These are phyloP conservation scores for Penicillium fuscoglaucum DNA, from an alignment of 2,329 filamentous ascomycete genomes.

Conservation along the genomic window DNA sequence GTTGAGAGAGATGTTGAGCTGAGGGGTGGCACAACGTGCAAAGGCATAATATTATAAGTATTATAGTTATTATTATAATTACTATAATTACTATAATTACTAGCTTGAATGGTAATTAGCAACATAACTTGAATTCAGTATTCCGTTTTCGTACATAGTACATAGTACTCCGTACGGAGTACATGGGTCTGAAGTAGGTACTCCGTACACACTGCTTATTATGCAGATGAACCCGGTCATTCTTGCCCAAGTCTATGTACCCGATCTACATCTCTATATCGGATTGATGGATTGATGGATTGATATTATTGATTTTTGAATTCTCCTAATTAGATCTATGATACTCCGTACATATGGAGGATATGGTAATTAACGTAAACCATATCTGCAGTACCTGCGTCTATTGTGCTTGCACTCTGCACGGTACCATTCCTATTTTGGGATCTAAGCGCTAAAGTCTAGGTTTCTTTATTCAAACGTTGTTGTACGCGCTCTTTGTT, in stretches of 20 bases:
- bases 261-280: not conserved
- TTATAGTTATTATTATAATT: not conserved
- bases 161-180: not conserved
- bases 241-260: constrained; percentile 1
- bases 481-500: not conserved
- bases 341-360: not conserved
- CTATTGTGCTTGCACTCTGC: not conserved
- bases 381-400: not conserved
- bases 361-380: not conserved
- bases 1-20: constrained; percentile 4
- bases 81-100: not conserved
- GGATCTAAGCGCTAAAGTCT: not conserved
- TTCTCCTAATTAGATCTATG: not conserved
- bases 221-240: not conserved
- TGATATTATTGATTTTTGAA: not conserved
- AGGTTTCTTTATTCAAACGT: not conserved
- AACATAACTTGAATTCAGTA: not conserved
- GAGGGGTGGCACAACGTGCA: constrained; percentile 6
- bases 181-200: not conserved
- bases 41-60: too few relatives aligned
- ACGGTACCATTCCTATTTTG: not conserved
- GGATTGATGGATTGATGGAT: not conserved
- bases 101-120: not conserved
- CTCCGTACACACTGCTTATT: not conserved
- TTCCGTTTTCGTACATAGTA: not conserved